Conservation (phyloP, 2,329 filamentous ascomycete species). For the Sclerotinia minor region DNA sequence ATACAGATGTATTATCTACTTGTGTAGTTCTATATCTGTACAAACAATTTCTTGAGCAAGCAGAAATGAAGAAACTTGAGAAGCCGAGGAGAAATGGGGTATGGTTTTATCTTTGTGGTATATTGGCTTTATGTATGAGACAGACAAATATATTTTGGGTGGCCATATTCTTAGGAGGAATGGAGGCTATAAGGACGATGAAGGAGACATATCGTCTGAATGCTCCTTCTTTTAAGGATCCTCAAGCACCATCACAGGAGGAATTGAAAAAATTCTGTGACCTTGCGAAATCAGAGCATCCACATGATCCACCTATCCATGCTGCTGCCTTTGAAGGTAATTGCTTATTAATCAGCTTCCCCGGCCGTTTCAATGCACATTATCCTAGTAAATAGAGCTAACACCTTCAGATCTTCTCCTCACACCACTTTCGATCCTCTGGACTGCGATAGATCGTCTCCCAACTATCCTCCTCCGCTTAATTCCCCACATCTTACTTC, state of each 20-base stretch:
- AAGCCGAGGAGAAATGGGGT: conserved; percentile 1
- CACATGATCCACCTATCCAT: neutral
- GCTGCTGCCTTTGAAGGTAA: conserved; percentile 53
- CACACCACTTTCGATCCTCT: conserved; percentile 61
- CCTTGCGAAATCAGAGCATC: neutral
- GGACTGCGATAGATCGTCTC: conserved; percentile 56
- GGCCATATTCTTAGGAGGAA: conserved; percentile 69
- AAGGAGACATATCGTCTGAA: conserved; percentile 38
- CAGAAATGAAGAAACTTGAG: conserved; percentile 17
- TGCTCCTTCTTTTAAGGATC: neutral
- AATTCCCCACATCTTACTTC: conserved; percentile 58
- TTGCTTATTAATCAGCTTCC: conserved; percentile 26
- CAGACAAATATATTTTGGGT: conserved; percentile 99
- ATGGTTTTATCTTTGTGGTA: conserved; percentile 54
- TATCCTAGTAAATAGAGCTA: conserved; percentile 13
- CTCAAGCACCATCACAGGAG: neutral
- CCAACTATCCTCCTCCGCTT: conserved; percentile 46
- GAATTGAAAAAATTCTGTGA: conserved; percentile 46
- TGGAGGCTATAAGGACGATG: conserved; percentile 55
- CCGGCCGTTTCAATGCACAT: too few relatives aligned
- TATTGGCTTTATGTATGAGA: conserved; percentile 71
- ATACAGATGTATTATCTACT: conserved; percentile 87
- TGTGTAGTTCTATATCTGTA: conserved; percentile 72
- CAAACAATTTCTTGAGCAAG: conserved; percentile 51
- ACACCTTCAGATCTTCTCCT: conserved; percentile 52